A percentile compares a stretch with the other conserved stretches of the same genome.
Conservation (phyloP, 495 filamentous ascomycete genomes). For the Neurospora sp. region DNA sequence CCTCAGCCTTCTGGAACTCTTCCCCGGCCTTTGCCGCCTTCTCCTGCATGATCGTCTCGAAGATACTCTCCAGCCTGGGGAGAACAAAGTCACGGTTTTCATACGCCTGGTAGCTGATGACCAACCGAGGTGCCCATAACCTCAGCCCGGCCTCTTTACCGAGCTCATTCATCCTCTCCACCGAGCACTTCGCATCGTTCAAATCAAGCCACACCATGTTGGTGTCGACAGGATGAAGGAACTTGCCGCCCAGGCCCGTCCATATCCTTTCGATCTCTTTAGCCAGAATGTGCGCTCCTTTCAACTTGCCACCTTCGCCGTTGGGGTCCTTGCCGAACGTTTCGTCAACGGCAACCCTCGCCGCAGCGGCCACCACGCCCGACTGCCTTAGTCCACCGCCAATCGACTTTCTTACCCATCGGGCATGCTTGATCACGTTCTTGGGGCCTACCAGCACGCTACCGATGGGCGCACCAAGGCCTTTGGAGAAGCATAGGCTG, state of each 20-base stretch:
- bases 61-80: constrained; percentile 35
- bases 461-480: constrained; percentile 80
- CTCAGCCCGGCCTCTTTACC: constrained; percentile 45
- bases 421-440: constrained; percentile 56
- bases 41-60: constrained; percentile 29
- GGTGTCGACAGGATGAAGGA: constrained; percentile 59
- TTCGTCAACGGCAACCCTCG: constrained; percentile 51
- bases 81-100: constrained; percentile 38
- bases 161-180: constrained; percentile 36
- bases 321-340: constrained; percentile 54
- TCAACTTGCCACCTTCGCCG: constrained; percentile 55
- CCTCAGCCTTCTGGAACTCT: not conserved
- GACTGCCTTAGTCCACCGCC: constrained; percentile 76
- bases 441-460: constrained; percentile 62
- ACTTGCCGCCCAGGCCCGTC: constrained; percentile 51
- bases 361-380: constrained; percentile 50
- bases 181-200: constrained; percentile 35
- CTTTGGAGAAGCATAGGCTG: constrained; percentile 80
- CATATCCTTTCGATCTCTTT: constrained; percentile 54
- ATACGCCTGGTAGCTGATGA: constrained; percentile 57
- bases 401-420: constrained; percentile 75
- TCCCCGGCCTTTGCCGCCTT: constrained; percentile 4
- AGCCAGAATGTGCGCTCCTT: constrained; percentile 52
- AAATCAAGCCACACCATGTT: constrained; percentile 94
- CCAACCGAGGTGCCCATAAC: constrained; percentile 42